Base-by-base conservation (phyloP, 805 yeast genomes). In the Wickerhamomyces ciferrii region DNA sequence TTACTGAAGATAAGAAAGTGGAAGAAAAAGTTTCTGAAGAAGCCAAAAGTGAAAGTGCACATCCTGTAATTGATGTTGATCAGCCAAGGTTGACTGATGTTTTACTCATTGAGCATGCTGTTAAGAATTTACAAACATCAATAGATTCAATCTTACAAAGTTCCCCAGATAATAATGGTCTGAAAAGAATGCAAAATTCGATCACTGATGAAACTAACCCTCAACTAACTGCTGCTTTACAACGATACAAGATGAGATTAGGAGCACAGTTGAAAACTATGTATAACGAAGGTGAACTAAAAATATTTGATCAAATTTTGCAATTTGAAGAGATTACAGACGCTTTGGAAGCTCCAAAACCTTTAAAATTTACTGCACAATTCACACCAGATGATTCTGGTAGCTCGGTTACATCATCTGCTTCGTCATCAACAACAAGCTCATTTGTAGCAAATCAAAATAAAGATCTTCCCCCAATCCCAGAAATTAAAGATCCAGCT, bases 401-500 rank as follows among this genome's bases (percentile, higher is more conserved):
- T 24, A 35, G 21, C 38, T 35, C 23, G 9, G 19, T 18, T 7
- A 5, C 19, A 32, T 32, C 31, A 10, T 10, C 35, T n/a, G 19
- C 19, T 15, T n/a, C 19, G 6, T n/a, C 19, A 7, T 17, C 35
- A n/a, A 14, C 35, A 5, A 5, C 34, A 15, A 10, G 35, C 7
- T 34, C 37, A 7, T 34, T 31, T 25, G 41, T 17, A 31, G 79
- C 76, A 14, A 18, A 23, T 29, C 21, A 15, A 20, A 25, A 29
- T 7, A 39, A 44, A 6, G 51, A 46, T 70, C 80, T 85, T 1
- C 97, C 97, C 1, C 71, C 70, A 11, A 63, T 90, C 17, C 97
- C 97, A 0, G 64, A 62, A 27, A 86, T 92, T 37, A 63, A 71
- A 7, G 77, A 84, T 57, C 75, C 77, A 1, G 71, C 70, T 3